Percentiles rank a stretch among this genome's conserved stretches.
These are phyloP conservation scores for Penicillium pancosmium DNA, from an alignment of 495 filamentous ascomycete species.

Conservation along the genomic window DNA sequence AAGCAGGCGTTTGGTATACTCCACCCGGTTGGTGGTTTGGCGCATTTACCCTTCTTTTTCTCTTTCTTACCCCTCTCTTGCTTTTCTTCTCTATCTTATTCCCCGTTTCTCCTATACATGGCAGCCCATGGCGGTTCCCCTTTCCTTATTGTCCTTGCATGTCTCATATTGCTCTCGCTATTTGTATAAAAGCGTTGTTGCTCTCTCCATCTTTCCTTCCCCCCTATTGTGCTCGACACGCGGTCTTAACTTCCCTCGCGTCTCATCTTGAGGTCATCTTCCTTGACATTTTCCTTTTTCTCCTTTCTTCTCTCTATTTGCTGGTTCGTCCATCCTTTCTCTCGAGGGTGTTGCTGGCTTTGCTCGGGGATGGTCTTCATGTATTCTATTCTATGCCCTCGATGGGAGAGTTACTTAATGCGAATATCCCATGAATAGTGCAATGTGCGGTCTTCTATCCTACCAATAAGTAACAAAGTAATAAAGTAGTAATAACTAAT, in stretches of 20 bases:
- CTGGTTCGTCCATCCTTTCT: constrained; percentile 15
- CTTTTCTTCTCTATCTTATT: constrained; percentile 16
- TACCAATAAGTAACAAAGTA: background rate
- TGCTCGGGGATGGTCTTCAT: constrained; percentile 31
- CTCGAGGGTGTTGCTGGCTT: constrained; percentile 15
- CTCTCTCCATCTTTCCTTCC: constrained; percentile 6
- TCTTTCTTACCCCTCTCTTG: constrained; percentile 16
- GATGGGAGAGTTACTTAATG: constrained; percentile 29
- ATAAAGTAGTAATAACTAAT: no score
- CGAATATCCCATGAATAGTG: constrained; percentile 17
- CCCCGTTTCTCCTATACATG: constrained; percentile 16
- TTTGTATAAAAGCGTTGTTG: constrained; percentile 46
- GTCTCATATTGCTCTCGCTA: constrained; percentile 25
- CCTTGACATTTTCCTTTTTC: constrained; percentile 19
- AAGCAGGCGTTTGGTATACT: constrained; percentile 49
- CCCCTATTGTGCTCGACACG: constrained; percentile 17
- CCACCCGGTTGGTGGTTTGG: constrained; percentile 36
- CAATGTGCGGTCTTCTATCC: background rate
- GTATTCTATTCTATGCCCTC: constrained; percentile 33
- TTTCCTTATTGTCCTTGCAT: constrained; percentile 16
- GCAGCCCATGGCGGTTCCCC: constrained; percentile 12
- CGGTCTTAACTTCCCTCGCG: constrained; percentile 19
- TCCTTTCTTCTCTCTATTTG: constrained; percentile 18
- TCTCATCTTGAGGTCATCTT: constrained; percentile 20
- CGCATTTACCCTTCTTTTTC: constrained; percentile 29